These are phyloP conservation scores for Polygonum maritimum DNA, from an alignment of 148 eudicot genomes.

Conservation along the genomic window DNA sequence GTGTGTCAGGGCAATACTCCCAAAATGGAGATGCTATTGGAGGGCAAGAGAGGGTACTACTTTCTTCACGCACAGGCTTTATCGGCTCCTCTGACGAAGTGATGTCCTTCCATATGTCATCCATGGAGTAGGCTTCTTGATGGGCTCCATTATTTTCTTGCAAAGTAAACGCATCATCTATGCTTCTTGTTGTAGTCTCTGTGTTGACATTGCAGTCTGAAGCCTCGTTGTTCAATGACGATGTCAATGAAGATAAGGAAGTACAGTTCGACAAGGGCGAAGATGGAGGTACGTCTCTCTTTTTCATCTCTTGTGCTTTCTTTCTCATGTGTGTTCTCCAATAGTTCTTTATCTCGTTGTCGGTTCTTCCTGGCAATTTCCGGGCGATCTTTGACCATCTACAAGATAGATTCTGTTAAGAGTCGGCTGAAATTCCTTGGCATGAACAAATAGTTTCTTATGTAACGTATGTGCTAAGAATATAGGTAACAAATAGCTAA, in stretches of 20 bases:
- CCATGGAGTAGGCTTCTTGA: conserved; percentile 41
- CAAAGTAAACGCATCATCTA: not conserved
- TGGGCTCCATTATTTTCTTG: conserved; percentile 13
- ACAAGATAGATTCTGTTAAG: conserved; percentile 2
- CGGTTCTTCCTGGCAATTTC: conserved; percentile 78
- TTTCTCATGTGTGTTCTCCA: conserved; percentile 93
- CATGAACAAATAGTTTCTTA: too few relatives aligned
- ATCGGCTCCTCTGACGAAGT: conserved; percentile 34
- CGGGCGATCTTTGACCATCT: conserved; percentile 83
- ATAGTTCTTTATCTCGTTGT: conserved; percentile 84
- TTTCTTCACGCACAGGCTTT: conserved; percentile 30
- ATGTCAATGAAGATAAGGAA: conserved; percentile 24
- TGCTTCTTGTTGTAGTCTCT: conserved; percentile 20
- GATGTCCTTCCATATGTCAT: conserved; percentile 92
- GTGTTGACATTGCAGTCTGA: not conserved
- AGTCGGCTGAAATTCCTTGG: too few relatives aligned
- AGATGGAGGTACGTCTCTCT: conserved; percentile 31
- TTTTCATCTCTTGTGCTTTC: conserved; percentile 72
- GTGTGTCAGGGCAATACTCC: conserved; percentile 47
- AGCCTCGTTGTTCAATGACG: conserved; percentile 16
- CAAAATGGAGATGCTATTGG: conserved; percentile 49
- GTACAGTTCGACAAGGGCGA: conserved; percentile 35
- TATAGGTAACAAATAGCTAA: too few relatives aligned
- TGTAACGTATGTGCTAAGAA: too few relatives aligned
- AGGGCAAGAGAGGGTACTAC: conserved; percentile 25